Percentiles rank a stretch among this genome's conserved stretches.
phyloP scores from a whole-genome alignment of 768 basidiomycete genomes.

The Serendipita vermifera region DNA sequence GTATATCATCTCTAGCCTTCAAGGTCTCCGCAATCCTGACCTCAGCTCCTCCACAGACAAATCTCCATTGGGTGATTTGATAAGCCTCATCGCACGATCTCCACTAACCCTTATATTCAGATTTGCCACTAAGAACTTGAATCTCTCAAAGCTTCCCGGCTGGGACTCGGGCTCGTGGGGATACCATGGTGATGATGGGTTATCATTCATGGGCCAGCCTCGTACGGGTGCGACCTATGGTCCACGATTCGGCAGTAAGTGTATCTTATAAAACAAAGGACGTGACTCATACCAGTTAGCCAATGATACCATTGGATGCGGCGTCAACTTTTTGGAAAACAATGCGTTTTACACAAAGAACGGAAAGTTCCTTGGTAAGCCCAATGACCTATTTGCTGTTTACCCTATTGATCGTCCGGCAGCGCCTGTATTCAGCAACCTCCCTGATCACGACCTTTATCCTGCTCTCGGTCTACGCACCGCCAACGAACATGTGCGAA shows the following conservation, averaged over 20 bases:
- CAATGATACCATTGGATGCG: slow-evolving; percentile 83
- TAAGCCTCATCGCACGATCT: slow-evolving; percentile 10
- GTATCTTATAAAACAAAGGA: no score
- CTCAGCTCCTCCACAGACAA: slow-evolving; percentile 33
- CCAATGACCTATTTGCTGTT: background rate
- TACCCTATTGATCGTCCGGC: slow-evolving; percentile 29
- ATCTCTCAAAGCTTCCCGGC: slow-evolving; percentile 65
- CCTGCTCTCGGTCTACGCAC: slow-evolving; percentile 86
- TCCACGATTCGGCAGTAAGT: slow-evolving; percentile 67
- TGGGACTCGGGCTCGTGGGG: slow-evolving; percentile 84
- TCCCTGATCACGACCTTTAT: slow-evolving; percentile 54
- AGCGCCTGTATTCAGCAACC: slow-evolving; percentile 58
- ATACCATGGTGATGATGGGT: slow-evolving; percentile 85
- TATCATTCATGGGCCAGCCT: slow-evolving; percentile 52
- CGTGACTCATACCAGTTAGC: slow-evolving; percentile 31
- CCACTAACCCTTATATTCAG: slow-evolving; percentile 27
- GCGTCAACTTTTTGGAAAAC: slow-evolving; percentile 61
- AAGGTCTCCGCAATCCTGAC: background rate
- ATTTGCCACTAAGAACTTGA: slow-evolving; percentile 52
- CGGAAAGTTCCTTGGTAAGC: slow-evolving; percentile 42
- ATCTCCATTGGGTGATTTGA: slow-evolving; percentile 62
- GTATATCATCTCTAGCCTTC: slow-evolving; percentile 29
- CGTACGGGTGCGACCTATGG: slow-evolving; percentile 62
- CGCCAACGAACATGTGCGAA: slow-evolving; percentile 58
- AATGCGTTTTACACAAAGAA: slow-evolving; percentile 34